A percentile compares a stretch with the other conserved stretches of the same genome.
phyloP scores from a whole-genome alignment of 176 grass and related monocot species.

The Juncus effusus region DNA sequence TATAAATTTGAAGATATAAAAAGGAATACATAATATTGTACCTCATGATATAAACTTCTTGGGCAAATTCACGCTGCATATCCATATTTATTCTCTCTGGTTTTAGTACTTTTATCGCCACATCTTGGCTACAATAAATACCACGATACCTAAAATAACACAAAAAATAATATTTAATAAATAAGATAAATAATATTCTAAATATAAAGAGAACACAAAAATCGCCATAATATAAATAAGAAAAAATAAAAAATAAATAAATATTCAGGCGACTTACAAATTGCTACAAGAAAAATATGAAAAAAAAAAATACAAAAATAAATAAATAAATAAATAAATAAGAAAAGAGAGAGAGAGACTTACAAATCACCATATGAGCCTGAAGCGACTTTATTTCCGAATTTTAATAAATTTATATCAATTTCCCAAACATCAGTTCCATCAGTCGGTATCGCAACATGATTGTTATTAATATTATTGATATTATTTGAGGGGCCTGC shows the following conservation, averaged over 20 bases:
- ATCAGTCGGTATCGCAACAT: constrained; percentile 84
- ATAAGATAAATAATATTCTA: constrained; percentile 10
- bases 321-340: constrained; percentile 20
- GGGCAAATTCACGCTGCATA: constrained; percentile 95
- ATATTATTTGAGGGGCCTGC: constrained; percentile 22
- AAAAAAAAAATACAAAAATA: too few species aligned
- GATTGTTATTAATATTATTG: constrained; percentile 52
- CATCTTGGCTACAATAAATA: constrained; percentile 92
- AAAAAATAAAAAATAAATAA: too few species aligned
- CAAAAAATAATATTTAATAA: constrained; percentile 14
- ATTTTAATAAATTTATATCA: constrained; percentile 66
- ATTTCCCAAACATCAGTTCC: constrained; percentile 94
- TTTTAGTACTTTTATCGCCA: constrained; percentile 94
- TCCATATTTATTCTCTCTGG: constrained; percentile 78
- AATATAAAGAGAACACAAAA: background rate
- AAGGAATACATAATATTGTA: constrained; percentile 24
- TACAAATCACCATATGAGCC: constrained; percentile 95
- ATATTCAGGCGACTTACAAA: too few species aligned
- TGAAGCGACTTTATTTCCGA: constrained; percentile 90
- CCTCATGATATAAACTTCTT: constrained; percentile 99
- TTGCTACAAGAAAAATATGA: too few species aligned
- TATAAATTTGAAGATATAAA: constrained; percentile 5
- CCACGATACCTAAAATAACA: constrained; percentile 55
- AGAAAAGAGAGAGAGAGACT: constrained; percentile 23
- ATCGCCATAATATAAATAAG: too few species aligned